Evolutionary conservation across 1,284 basidiomycete genomes (phyloP), one percentile per base, ranked within the genome.

Genomic region (Tilletiopsis washingtonensis): DNA sequence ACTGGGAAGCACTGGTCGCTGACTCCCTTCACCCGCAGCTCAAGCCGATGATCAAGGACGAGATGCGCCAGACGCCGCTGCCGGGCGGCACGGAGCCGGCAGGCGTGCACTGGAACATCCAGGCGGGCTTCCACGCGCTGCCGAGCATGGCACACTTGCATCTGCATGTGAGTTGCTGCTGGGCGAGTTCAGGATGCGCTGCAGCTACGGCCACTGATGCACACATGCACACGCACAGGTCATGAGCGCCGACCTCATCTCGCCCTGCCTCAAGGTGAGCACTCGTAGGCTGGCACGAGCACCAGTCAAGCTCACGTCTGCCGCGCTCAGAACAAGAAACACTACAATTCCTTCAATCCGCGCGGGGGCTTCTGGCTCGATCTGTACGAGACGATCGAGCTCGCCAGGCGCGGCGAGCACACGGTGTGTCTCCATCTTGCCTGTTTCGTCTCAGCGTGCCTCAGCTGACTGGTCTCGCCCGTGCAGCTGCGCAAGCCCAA

Each of bases 271-370:
- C 75, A 97, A 93, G 75, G 81, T 80, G 56, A 96, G 94, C 78
- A 91, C 43, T 19, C 20, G 25, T 5, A 45, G 15, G n/a, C 47
- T 5, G 20, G 40, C 19, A 4, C 7, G 17, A 9, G 4, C 6
- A 7, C 12, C 21, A 4, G 6, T 4, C 4, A 5, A 20, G 11
- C 25, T 12, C 43, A 12, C 9, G 4, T 23, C 23, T 24, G 26
- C 26, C 6, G 7, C 17, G 12, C 14, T 4, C 15, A 20, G n/a
- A n/a, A n/a, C 12, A 24, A 7, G n/a, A 41, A 58, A 50, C 68
- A 97, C 65, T 90, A 90, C 76, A 90, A 93, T 71, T 89, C 88
- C 2, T 98, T 97, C 76, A 83, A 87, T 62, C 93, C 91, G 0
- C 80, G 80, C 25, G 77, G 81, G 12, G 91, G 88, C 0, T 96